Conservation (phyloP, 192 early-diverging fungal genomes). For the Bifiguratus adelaidae region DNA sequence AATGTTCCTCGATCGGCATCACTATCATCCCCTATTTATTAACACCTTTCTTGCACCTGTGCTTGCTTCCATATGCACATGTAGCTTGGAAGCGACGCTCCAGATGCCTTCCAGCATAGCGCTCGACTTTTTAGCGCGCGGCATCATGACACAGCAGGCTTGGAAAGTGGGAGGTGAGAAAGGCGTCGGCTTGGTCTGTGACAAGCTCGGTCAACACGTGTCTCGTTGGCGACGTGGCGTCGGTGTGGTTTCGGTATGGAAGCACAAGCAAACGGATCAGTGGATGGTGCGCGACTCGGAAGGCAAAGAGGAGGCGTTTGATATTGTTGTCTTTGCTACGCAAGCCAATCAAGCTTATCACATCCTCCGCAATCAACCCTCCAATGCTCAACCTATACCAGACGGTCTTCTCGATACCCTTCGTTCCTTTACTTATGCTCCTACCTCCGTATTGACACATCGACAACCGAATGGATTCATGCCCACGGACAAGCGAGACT, state of each 20-base stretch:
- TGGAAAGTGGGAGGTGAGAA: no score
- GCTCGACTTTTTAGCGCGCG: constrained; percentile 24
- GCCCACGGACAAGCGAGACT: constrained; percentile 15
- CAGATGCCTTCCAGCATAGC: constrained; percentile 19
- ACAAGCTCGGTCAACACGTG: no score
- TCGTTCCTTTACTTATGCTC: constrained; percentile 21
- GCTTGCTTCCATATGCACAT: constrained; percentile 27
- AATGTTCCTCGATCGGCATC: background rate
- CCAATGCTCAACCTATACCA: constrained; percentile 4
- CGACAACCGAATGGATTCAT: constrained; percentile 25
- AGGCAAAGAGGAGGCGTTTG: no score
- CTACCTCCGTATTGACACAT: constrained; percentile 25
- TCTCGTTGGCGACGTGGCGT: no score
- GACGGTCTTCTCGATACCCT: constrained; percentile 19
- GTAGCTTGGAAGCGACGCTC: constrained; percentile 27
- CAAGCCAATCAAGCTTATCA: constrained; percentile 22
- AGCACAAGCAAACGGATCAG: no score
- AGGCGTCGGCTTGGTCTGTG: no score
- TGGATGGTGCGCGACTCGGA: no score
- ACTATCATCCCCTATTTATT: background rate
- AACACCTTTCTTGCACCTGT: constrained; percentile 17
- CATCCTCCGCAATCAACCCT: constrained; percentile 1
- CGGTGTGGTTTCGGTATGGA: no score
- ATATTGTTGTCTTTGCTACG: constrained; percentile 26
- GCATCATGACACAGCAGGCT: no score